Evolutionary conservation across 2,329 filamentous ascomycete species (phyloP), one percentile per base, ranked within the genome.

Genomic region (Diplodia seriata): DNA sequence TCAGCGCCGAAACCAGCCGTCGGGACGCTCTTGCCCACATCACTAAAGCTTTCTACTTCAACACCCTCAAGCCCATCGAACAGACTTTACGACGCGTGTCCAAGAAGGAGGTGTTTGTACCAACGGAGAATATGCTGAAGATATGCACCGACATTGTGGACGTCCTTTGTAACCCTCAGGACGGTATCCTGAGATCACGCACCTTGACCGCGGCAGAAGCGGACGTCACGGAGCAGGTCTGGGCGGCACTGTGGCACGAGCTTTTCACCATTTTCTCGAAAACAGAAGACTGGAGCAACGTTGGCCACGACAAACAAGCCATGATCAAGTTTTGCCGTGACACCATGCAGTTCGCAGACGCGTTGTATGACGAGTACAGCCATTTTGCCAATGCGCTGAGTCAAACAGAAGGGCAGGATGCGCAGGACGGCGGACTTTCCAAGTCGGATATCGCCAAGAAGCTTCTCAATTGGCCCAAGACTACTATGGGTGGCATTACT

Each of bases 261-360:
- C 84, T 98, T 53, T 90, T 90, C 51, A 89, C 90, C 67, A 91
- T 94, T 18, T 97, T 97, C 74, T 84, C 88, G 51, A 89, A 90
- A 69, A 96, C 94, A 3, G 93, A 97, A 75, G 82, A 83, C 12
- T 99, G 95, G 95, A 93, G 92, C 71, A 80, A 81, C 55, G 82
- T 87, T 15, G 86, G 86, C 4, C 88, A 92, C 68, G 90, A 94
- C 62, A 95, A 93, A 76, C 80, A 84, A 23, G 84, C 87, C 66
- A 94, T 99, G 92, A 90, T 93, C 73, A 90, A 97, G 68, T 97
- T 98, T 74, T 97, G 94, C 76, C 90, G 95, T 71, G 93, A 97
- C 75, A 91, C 92, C 15, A 99, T 99, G 87, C 93, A 98, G 73
- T 91, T 97, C 75, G 94, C 94, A 0, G 92, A 97, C 74, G 86